Evolutionary conservation across 441 rosid species (phyloP).

Genomic region (Rhodomyrtus psidioides): DNA sequence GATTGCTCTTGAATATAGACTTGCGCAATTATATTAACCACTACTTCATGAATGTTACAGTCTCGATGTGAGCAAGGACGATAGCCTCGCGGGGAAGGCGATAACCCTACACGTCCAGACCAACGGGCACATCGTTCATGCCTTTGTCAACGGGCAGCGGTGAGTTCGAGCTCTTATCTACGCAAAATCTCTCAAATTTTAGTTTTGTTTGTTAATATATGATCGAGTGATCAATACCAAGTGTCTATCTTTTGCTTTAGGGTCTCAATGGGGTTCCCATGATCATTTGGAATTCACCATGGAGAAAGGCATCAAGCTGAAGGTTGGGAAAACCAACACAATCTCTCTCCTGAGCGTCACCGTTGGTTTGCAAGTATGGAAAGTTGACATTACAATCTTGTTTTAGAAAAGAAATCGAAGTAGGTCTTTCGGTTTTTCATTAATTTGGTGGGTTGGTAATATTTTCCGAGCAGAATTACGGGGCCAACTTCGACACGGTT

Average conservation of each 20-base stretch:
- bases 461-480: conserved; percentile 16
- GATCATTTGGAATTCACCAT: conserved; percentile 15
- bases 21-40: background rate
- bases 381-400: background rate
- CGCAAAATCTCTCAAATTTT: background rate
- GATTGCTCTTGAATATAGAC: background rate
- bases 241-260: background rate
- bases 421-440: background rate
- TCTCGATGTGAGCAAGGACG: background rate
- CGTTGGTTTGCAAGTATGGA: conserved; percentile 31
- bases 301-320: conserved; percentile 17
- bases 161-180: background rate
- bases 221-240: background rate
- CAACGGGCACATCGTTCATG: conserved; percentile 14
- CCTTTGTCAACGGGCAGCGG: conserved; percentile 16
- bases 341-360: conserved; percentile 42
- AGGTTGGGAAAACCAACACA: conserved; percentile 21
- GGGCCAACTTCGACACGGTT: conserved; percentile 12
- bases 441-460: background rate
- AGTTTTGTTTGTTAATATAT: background rate
- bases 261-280: conserved; percentile 5
- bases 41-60: background rate
- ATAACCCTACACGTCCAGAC: conserved; percentile 9
- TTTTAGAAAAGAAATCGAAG: background rate
- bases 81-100: background rate